phyloP scores from a whole-genome alignment of 495 filamentous ascomycete species.

The Clavariopsis aquatica region DNA sequence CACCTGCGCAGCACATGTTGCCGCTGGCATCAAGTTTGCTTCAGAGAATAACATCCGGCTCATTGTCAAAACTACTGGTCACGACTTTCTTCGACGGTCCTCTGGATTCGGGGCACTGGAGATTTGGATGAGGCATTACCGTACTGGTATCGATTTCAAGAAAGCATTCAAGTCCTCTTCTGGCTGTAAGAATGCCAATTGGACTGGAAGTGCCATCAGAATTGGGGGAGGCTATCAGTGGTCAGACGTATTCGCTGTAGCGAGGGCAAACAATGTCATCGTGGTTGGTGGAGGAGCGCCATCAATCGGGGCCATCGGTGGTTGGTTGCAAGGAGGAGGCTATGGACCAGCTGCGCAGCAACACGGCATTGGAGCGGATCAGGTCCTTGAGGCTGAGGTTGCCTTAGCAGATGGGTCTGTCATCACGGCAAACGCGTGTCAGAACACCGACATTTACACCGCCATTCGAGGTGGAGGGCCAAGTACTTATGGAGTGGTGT shows the following conservation, averaged over 20 bases:
- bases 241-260: neutral
- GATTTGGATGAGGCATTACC: neutral
- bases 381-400: neutral
- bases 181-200: neutral
- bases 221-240: neutral
- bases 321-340: neutral
- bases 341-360: neutral
- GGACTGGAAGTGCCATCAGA: neutral
- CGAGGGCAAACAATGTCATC: neutral
- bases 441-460: conserved; percentile 1
- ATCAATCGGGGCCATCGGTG: neutral
- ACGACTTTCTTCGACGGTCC: conserved; percentile 37
- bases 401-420: neutral
- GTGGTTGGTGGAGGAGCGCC: neutral
- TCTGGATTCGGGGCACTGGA: neutral
- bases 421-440: neutral
- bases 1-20: conserved; percentile 56
- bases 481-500: neutral
- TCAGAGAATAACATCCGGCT: conserved; percentile 59
- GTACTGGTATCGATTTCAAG: neutral
- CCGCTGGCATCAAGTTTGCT: conserved; percentile 63
- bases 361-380: neutral
- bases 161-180: neutral
- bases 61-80: conserved; percentile 70
- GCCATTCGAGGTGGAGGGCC: neutral